These are phyloP conservation scores for Gamsiella multidivaricata DNA, from an alignment of 192 early-diverging fungal species.

Conservation along the genomic window DNA sequence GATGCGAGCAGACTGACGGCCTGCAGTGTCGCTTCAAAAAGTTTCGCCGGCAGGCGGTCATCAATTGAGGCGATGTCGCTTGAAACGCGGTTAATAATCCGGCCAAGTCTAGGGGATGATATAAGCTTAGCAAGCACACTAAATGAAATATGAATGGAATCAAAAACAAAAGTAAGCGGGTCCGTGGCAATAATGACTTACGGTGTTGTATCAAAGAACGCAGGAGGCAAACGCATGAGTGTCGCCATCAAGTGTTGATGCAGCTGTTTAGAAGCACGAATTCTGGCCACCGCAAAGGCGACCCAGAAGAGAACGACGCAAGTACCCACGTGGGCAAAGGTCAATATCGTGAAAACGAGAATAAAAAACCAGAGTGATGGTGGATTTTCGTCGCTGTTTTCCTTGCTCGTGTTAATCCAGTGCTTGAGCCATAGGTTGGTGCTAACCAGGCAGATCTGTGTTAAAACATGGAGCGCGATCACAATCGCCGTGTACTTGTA, in stretches of 20 bases:
- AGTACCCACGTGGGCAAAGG: neutral
- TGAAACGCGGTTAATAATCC: conserved; percentile 71
- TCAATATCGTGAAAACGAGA: conserved; percentile 9
- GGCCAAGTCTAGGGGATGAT: conserved; percentile 75
- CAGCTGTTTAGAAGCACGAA: conserved; percentile 17
- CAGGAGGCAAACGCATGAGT: conserved; percentile 15
- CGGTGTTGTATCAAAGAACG: conserved; percentile 32
- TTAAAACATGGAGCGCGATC: conserved; percentile 53
- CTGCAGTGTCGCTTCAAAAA: conserved; percentile 21
- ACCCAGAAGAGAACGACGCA: conserved; percentile 13
- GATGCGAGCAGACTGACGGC: conserved; percentile 23
- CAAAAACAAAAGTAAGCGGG: conserved; percentile 59
- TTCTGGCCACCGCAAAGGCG: conserved; percentile 8
- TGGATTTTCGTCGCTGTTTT: neutral
- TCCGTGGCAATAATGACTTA: conserved; percentile 50
- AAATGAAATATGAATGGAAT: neutral
- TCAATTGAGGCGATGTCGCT: conserved; percentile 26
- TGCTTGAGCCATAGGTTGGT: conserved; percentile 72
- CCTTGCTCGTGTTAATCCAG: conserved; percentile 60
- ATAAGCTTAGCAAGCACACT: too few species aligned
- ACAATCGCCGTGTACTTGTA: conserved; percentile 58
- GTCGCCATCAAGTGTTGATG: conserved; percentile 6
- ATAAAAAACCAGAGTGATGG: conserved; percentile 15
- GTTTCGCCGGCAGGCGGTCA: conserved; percentile 9
- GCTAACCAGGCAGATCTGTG: conserved; percentile 58